Conservation (phyloP, 2,329 filamentous ascomycete species). For the Neonectria magnoliae region DNA sequence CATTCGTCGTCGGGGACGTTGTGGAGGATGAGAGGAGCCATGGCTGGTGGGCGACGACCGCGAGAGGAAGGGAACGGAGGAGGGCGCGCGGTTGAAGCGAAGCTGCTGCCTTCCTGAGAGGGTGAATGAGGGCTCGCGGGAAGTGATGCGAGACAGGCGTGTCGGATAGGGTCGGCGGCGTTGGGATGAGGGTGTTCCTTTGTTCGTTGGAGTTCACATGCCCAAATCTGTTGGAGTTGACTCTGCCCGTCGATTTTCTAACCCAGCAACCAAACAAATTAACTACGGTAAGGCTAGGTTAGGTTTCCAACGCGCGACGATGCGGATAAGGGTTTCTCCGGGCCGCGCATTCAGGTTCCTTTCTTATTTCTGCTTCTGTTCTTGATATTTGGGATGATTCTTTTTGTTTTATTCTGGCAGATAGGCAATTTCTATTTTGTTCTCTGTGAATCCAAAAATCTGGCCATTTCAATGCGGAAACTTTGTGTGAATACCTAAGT, state of each 20-base stretch:
- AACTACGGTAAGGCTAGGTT: background rate
- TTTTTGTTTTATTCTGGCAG: background rate
- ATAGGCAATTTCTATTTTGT: background rate
- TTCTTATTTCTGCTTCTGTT: background rate
- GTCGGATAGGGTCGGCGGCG: background rate
- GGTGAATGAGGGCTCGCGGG: background rate
- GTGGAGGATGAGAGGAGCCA: constrained; percentile 74
- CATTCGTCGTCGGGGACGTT: constrained; percentile 76
- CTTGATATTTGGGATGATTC: background rate
- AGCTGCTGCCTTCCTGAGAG: background rate
- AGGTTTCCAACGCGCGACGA: background rate
- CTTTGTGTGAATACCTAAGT: background rate
- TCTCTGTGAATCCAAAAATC: background rate
- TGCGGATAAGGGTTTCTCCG: constrained; percentile 17
- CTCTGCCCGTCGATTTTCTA: constrained; percentile 13
- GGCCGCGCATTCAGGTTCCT: background rate
- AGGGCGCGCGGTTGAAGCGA: background rate
- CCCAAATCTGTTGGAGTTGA: constrained; percentile 17
- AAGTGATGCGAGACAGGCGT: background rate
- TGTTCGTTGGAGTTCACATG: background rate
- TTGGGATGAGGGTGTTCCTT: constrained; percentile 4
- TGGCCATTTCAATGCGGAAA: no score
- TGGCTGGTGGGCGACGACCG: constrained; percentile 41
- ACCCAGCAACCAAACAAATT: constrained; percentile 22
- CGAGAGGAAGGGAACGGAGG: background rate